phyloP scores from a whole-genome alignment of 129 eudicot genomes.

The Ambrosia artemisiifolia region DNA sequence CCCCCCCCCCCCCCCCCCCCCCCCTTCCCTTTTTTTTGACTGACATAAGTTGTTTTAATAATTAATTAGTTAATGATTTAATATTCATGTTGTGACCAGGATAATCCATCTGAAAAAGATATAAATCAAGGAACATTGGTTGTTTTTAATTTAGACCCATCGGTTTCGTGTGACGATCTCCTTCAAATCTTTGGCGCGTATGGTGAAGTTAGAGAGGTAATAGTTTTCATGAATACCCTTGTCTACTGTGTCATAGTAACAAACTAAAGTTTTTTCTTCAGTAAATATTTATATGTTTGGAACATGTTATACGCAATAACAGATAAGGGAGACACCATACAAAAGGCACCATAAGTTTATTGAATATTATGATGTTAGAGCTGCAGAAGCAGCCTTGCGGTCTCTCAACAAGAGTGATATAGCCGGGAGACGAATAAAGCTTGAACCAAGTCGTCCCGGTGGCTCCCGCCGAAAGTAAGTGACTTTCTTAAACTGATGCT shows the following conservation, averaged over 20 bases:
- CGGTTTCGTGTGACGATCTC: constrained; percentile 90
- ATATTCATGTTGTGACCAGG: constrained; percentile 34
- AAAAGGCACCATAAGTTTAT: constrained; percentile 88
- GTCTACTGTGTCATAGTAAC: background rate
- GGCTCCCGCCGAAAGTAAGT: constrained; percentile 86
- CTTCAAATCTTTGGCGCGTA: constrained; percentile 87
- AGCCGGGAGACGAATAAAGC: constrained; percentile 95
- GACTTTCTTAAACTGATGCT: background rate
- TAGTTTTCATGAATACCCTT: background rate
- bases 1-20: background rate
- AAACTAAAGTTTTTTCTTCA: too few species aligned
- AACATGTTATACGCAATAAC: constrained; percentile 6
- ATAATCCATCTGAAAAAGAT: constrained; percentile 95
- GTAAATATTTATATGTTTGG: background rate
- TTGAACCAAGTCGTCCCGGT: constrained; percentile 95
- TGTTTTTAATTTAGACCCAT: constrained; percentile 81
- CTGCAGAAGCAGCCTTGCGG: constrained; percentile 84
- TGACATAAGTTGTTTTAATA: background rate
- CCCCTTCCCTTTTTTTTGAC: background rate
- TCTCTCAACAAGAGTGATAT: constrained; percentile 84
- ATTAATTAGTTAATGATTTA: background rate
- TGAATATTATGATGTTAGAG: constrained; percentile 88
- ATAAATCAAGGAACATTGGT: constrained; percentile 93
- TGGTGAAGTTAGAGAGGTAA: constrained; percentile 92
- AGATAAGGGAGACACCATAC: constrained; percentile 93